A percentile compares a stretch with the other conserved stretches of the same genome.
Conservation (phyloP, 495 filamentous ascomycete species). For the Staphylotrichum longicolle region DNA sequence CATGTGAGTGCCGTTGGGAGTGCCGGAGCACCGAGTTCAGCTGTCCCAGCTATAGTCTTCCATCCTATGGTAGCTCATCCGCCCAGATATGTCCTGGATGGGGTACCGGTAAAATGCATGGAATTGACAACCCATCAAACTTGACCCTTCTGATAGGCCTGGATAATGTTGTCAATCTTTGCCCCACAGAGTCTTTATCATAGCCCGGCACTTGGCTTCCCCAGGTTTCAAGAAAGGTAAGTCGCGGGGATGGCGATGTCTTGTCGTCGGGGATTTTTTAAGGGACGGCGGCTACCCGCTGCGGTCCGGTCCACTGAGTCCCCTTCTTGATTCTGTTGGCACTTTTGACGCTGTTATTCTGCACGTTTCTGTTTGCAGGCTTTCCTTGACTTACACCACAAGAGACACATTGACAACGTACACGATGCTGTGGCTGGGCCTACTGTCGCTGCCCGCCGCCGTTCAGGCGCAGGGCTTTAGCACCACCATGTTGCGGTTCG, state of each 20-base stretch:
- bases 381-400: neutral
- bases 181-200: neutral
- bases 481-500: conserved; percentile 45
- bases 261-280: conserved; percentile 1
- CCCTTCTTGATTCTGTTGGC: neutral
- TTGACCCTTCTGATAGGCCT: conserved; percentile 12
- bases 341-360: too few species aligned
- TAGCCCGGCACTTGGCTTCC: conserved; percentile 14
- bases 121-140: conserved; percentile 4
- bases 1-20: neutral
- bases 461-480: conserved; percentile 36
- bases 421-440: conserved; percentile 39
- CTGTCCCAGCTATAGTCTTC: too few species aligned
- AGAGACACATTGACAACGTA: neutral
- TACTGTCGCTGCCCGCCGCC: conserved; percentile 35
- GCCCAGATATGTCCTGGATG: too few species aligned
- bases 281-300: neutral
- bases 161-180: conserved; percentile 1
- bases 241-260: neutral
- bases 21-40: neutral
- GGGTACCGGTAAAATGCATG: conserved; percentile 16
- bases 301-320: neutral
- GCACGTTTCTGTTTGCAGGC: neutral
- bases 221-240: neutral
- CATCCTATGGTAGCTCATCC: too few species aligned